phyloP scores from a whole-genome alignment of 192 early-diverging fungal genomes.

The Mycoemilia scoparia region DNA sequence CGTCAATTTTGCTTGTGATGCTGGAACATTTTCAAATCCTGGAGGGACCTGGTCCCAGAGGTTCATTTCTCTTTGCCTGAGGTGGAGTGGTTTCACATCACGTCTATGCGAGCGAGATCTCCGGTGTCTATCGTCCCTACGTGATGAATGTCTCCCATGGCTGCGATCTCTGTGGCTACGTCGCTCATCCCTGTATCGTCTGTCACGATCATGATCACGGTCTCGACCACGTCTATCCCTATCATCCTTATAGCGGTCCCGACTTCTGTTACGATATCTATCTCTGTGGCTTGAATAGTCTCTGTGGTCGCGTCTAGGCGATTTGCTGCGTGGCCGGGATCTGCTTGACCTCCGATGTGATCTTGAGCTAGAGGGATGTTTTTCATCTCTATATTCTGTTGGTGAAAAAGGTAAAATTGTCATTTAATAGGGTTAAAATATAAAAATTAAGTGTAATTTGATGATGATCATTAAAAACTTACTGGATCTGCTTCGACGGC shows the following conservation, averaged over 20 bases:
- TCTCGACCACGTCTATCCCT: constrained; percentile 21
- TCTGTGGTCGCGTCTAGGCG: constrained; percentile 15
- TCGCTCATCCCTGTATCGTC: constrained; percentile 8
- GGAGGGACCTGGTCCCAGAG: constrained; percentile 86
- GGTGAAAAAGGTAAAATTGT: no score
- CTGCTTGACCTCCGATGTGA: constrained; percentile 22
- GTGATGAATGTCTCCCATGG: constrained; percentile 17
- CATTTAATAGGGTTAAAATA: no score
- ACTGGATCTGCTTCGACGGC: no score
- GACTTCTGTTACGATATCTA: constrained; percentile 9
- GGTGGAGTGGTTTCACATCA: constrained; percentile 53
- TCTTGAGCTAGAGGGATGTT: constrained; percentile 20
- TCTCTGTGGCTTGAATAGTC: constrained; percentile 11
- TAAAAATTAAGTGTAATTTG: no score
- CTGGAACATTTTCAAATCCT: constrained; percentile 73
- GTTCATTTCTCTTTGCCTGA: constrained; percentile 55
- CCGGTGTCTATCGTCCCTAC: constrained; percentile 23
- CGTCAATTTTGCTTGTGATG: constrained; percentile 71
- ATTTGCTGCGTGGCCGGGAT: constrained; percentile 14
- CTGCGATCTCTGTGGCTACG: constrained; percentile 7
- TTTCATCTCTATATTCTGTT: constrained; percentile 15
- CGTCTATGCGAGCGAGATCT: constrained; percentile 18
- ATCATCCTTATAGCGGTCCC: constrained; percentile 15
- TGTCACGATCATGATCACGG: constrained; percentile 25
- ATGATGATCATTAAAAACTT: no score